A percentile compares a stretch with the other conserved stretches of the same genome.
phyloP scores from a whole-genome alignment of 768 basidiomycete genomes.

The Boletus pseudopeckii region DNA sequence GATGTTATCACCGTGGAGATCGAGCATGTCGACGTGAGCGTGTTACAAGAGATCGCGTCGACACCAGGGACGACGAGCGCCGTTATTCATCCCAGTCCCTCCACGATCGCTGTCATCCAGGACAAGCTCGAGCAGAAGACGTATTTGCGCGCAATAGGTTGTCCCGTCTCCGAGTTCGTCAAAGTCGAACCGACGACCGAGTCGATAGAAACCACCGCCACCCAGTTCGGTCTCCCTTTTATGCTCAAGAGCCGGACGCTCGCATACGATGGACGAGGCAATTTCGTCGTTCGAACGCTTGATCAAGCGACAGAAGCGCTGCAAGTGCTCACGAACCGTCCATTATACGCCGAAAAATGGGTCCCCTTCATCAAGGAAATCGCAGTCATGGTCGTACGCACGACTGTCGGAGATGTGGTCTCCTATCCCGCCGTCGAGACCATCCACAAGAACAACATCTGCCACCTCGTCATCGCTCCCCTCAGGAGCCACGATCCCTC shows the following conservation, averaged over 20 bases:
- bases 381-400: constrained; percentile 95
- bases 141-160: constrained; percentile 47
- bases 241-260: constrained; percentile 97
- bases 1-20: constrained; percentile 95
- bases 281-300: constrained; percentile 66
- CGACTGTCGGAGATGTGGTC: constrained; percentile 62
- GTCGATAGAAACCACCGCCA: constrained; percentile 50
- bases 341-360: constrained; percentile 93
- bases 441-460: constrained; percentile 89
- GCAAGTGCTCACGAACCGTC: constrained; percentile 54
- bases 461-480: constrained; percentile 90
- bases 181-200: constrained; percentile 52
- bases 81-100: constrained; percentile 70
- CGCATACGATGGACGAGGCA: constrained; percentile 95
- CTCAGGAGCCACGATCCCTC: constrained; percentile 57
- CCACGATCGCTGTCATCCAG: constrained; percentile 84
- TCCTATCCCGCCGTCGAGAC: constrained; percentile 96
- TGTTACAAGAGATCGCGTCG: constrained; percentile 50
- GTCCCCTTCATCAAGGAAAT: constrained; percentile 86
- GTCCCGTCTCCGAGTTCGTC: constrained; percentile 59
- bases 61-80: constrained; percentile 25
- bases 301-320: constrained; percentile 52
- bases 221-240: constrained; percentile 73
- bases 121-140: constrained; percentile 65
- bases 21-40: constrained; percentile 84